A percentile compares a stretch with the other conserved stretches of the same genome.
Evolutionary conservation across 345 rosid genomes (phyloP).

Genomic region (Citrus mangshanensis): DNA sequence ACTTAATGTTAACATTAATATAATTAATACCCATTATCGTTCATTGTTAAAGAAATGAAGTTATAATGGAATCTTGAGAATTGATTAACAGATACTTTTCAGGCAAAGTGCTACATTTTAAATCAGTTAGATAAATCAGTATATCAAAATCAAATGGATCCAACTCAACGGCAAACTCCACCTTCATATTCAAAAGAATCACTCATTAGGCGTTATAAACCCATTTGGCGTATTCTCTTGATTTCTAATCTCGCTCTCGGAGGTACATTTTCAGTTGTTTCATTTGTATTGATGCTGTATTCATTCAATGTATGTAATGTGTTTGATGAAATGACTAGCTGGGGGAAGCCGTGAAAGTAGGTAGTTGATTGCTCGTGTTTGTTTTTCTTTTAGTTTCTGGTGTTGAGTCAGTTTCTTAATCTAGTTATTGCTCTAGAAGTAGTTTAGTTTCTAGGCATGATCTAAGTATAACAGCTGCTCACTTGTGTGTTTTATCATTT

Average conservation of each 20-base stretch:
- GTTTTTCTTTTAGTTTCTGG: neutral
- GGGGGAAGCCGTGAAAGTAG: neutral
- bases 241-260: conserved; percentile 71
- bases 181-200: conserved; percentile 27
- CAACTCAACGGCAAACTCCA: conserved; percentile 25
- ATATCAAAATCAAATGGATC: conserved; percentile 32
- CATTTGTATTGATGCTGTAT: neutral
- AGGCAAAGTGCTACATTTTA: neutral
- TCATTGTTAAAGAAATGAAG: too few relatives aligned
- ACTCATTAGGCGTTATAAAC: conserved; percentile 31
- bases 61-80: neutral
- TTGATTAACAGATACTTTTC: neutral
- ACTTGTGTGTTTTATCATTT: neutral
- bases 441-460: neutral
- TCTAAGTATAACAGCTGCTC: neutral
- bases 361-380: neutral
- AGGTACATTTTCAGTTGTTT: conserved; percentile 29
- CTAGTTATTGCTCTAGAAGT: neutral
- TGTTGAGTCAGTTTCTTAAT: neutral
- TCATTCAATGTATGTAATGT: conserved; percentile 19
- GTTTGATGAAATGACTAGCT: conserved; percentile 39
- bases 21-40: too few relatives aligned
- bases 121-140: neutral
- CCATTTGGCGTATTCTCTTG: conserved; percentile 62
- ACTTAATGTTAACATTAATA: neutral